Base-by-base conservation (phyloP, 2,329 filamentous ascomycete genomes). In the Torrubiella hemipterigena region DNA sequence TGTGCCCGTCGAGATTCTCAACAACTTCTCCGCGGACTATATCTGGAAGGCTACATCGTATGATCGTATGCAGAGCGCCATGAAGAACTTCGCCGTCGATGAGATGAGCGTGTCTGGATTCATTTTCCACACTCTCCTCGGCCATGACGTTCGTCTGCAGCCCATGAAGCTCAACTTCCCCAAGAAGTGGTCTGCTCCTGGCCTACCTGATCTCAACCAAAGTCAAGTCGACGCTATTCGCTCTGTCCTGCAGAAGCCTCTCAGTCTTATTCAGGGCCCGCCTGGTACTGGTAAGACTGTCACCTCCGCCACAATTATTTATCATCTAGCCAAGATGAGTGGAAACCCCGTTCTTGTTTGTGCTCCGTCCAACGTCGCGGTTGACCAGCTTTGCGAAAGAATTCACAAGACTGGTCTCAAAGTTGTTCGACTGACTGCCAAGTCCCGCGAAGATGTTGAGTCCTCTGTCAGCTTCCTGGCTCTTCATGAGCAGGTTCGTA, bases 41-140 rank as follows among this genome's bases (percentile, higher is more conserved):
- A 91, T 98, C 34, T 98, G 91, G 91, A 98, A 98, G 55, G 91
- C 93, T 11, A 98, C 93, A 1, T 96, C 89, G 0, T 98, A 98
- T 52, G 91, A 98, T 50, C 87, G 91, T 40, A 98, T 98, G 91
- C 91, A 98, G 56, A 76, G 87, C 42, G 93, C 91, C 33, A 96
- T 98, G 89, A 96, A 95, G 67, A 96, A 85, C 0, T 98, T 98
- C 52, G 91, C 91, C 6, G 77, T 96, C 27, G 89, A 98, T 45
- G 91, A 98, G 56, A 83, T 93, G 81, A 95, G 87, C 49, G 89
- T 98, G 26, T 96, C 91, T 15, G 91, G 91, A 22, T 98, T 95
- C 59, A 94, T 98, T 42, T 98, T 96, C 63, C 91, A 98, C 55
- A 91, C 91, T 42, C 71, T 98, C 15, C 74, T 98, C 19, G 91